Evolutionary conservation across 164 flowering plant genomes (phyloP), one percentile per base, ranked within the genome.

Genomic region (Stephania japonica): DNA sequence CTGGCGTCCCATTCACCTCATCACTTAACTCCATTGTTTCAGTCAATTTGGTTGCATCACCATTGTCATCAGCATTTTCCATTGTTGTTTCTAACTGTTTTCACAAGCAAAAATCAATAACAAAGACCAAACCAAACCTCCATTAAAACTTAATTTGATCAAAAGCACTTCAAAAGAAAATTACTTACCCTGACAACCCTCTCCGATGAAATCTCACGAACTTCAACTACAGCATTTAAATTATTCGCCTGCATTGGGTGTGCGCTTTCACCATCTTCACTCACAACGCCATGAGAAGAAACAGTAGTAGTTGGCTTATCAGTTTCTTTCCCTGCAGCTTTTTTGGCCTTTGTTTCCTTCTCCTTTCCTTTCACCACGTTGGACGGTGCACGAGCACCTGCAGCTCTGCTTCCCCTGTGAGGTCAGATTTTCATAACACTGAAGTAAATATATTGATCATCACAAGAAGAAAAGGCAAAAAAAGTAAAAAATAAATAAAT

Each of bases 381-480:
- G 75, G 86, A 61, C 61, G 86, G 75, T 16, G 79, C 70, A 67
- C 78, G 78, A 18, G 75, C 79, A n/a, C 76, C 70, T 1, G 26
- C 78, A 19, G 56, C 72, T 26, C 67, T 77, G 27, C 82, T 84
- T n/a, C 79, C 83, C 79, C 95, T 89, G 87, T 67, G 6, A 42
- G 7, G 78, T 2, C 71, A 62, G 65, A 49, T 12, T 32, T 70
- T 32, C 74, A 66, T 50, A 70, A 44, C 76, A 66, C 50, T 68
- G 3, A 32, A 32, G 38, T 32, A 1, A 21, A 25, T 23, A 19
- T 26, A 23, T 25, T 19, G 2, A 25, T n/a, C 11, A 26, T 63
- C n/a, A 43, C 19, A n/a, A 7, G 16, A 6, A 25, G 21, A 16
- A 14, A 44, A 63, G n/a, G n/a, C n/a, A n/a, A 7, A 24, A 14